These are phyloP conservation scores for Fomitopsis betulina DNA, from an alignment of 1,284 basidiomycete genomes.

Conservation along the genomic window DNA sequence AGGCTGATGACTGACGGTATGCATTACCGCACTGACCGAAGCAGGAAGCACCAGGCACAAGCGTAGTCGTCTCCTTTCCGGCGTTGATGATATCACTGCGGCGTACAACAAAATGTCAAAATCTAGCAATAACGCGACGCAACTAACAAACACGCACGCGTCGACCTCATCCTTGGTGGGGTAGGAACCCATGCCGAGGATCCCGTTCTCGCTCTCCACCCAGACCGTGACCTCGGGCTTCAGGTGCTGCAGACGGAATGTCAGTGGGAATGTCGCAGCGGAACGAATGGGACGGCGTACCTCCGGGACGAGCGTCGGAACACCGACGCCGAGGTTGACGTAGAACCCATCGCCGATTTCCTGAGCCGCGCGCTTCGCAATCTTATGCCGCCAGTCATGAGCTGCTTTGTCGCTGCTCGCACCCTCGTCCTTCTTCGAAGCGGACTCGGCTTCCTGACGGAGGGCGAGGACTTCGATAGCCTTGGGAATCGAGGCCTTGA, in stretches of 20 bases:
- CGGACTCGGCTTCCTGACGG: constrained; percentile 25
- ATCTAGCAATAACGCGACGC: background rate
- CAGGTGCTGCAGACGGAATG: constrained; percentile 45
- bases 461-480: constrained; percentile 75
- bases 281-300: constrained; percentile 6
- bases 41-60: constrained; percentile 85
- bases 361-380: constrained; percentile 79
- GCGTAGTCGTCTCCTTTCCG: constrained; percentile 91
- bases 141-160: constrained; percentile 52
- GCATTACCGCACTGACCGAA: constrained; percentile 56
- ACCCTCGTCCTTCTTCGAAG: constrained; percentile 13
- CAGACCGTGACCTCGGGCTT: constrained; percentile 76
- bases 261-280: constrained; percentile 26
- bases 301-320: constrained; percentile 83
- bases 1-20: too few species aligned
- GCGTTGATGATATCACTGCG: constrained; percentile 86
- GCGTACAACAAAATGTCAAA: background rate
- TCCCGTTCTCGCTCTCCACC: constrained; percentile 93
- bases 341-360: constrained; percentile 90
- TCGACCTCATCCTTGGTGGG: constrained; percentile 84
- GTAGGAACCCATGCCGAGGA: constrained; percentile 93
- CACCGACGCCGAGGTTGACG: constrained; percentile 67
- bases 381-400: constrained; percentile 58
- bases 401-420: constrained; percentile 42
- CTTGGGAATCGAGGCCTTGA: constrained; percentile 73